Percentiles rank a stretch among this genome's conserved stretches.
phyloP scores from a whole-genome alignment of 2,329 filamentous ascomycete genomes.

The Monosporascus sp. region DNA sequence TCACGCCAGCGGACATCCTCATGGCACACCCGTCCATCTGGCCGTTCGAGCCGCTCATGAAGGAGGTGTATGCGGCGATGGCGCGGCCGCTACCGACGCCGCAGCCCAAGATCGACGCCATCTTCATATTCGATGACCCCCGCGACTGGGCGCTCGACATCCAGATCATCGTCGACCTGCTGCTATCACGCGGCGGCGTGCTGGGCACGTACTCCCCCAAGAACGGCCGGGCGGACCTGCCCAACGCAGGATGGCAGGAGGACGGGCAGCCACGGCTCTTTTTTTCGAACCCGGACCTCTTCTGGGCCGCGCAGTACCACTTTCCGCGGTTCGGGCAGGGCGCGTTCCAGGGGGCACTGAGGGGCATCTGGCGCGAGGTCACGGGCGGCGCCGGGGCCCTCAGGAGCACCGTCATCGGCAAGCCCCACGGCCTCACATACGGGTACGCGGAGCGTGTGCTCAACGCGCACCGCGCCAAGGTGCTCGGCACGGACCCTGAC shows the following conservation, averaged over 20 bases:
- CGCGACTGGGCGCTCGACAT: slow-evolving; percentile 92
- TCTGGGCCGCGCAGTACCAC: slow-evolving; percentile 83
- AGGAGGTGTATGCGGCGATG: slow-evolving; percentile 54
- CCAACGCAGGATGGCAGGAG: slow-evolving; percentile 74
- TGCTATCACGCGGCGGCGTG: slow-evolving; percentile 73
- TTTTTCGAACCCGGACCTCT: slow-evolving; percentile 85
- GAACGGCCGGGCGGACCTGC: slow-evolving; percentile 60
- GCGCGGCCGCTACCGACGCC: slow-evolving; percentile 52
- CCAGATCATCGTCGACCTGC: slow-evolving; percentile 76
- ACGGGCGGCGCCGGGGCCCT: slow-evolving; percentile 56
- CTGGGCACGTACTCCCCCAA: slow-evolving; percentile 72
- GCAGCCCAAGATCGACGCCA: slow-evolving; percentile 71
- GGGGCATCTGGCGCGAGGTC: slow-evolving; percentile 70
- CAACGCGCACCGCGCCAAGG: slow-evolving; percentile 48
- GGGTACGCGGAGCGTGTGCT: slow-evolving; percentile 76
- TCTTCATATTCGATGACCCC: slow-evolving; percentile 93
- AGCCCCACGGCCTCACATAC: slow-evolving; percentile 75
- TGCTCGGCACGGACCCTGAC: slow-evolving; percentile 30
- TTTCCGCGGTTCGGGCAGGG: slow-evolving; percentile 87
- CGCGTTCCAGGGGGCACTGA: slow-evolving; percentile 76
- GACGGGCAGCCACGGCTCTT: slow-evolving; percentile 76
- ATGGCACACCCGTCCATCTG: slow-evolving; percentile 69
- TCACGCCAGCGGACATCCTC: slow-evolving; percentile 82
- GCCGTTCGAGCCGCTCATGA: slow-evolving; percentile 71
- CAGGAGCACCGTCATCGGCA: slow-evolving; percentile 68